phyloP scores from a whole-genome alignment of 176 grass and related monocot species.

The Oryza glaberrima region DNA sequence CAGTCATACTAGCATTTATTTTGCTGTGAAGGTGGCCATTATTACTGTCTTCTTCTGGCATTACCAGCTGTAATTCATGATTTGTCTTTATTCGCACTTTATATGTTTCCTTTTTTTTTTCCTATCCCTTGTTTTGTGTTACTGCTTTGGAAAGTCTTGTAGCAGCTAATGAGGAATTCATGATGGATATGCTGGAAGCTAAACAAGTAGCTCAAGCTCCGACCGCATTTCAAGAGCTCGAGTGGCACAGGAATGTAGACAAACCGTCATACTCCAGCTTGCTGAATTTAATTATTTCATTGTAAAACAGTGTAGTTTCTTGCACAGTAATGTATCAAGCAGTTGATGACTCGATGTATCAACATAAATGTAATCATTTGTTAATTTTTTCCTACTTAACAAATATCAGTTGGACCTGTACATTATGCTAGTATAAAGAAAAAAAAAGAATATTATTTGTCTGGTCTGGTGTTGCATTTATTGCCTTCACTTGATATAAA shows the following conservation, averaged over 20 bases:
- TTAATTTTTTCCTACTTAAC: background rate
- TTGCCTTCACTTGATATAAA: background rate
- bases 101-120: background rate
- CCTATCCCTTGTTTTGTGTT: slow-evolving; percentile 14
- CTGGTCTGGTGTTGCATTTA: background rate
- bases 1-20: background rate
- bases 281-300: background rate
- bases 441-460: background rate
- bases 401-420: background rate
- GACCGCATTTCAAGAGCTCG: background rate
- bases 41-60: background rate
- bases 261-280: background rate
- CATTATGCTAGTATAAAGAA: background rate
- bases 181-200: slow-evolving; percentile 17
- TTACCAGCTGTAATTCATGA: background rate
- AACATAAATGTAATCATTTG: background rate
- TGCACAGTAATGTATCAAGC: background rate
- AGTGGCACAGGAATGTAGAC: background rate
- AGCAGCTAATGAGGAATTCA: background rate
- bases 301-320: background rate
- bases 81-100: background rate
- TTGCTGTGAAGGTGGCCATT: background rate
- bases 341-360: background rate
- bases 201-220: background rate
- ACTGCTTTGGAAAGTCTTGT: slow-evolving; percentile 39